Evolutionary conservation across 305 asterid species (phyloP).

Genomic region (Coffea humblotiana): DNA sequence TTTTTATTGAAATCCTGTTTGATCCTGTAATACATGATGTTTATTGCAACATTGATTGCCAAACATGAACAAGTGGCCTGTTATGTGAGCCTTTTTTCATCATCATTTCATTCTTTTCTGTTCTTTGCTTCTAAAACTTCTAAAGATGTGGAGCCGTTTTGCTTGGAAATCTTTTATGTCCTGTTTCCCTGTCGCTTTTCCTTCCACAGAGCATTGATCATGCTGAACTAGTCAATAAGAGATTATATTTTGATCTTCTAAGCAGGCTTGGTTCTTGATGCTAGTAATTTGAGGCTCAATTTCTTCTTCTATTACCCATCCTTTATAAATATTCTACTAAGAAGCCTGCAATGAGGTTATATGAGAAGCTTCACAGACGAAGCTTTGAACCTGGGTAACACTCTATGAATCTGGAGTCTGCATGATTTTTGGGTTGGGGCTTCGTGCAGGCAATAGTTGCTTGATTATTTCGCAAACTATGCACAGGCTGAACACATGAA

Average conservation of each 20-base stretch:
- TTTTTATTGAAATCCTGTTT: not conserved
- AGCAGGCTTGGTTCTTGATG: not conserved
- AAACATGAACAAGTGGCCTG: not conserved
- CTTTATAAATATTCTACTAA: not conserved
- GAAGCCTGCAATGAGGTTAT: not conserved
- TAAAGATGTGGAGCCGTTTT: not conserved
- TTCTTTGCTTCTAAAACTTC: not conserved
- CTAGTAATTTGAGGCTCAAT: not conserved
- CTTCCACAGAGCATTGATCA: not conserved
- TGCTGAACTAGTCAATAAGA: not conserved
- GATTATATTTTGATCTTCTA: not conserved
- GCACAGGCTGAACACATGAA: too few relatives aligned
- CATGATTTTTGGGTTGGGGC: not conserved
- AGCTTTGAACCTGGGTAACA: not conserved
- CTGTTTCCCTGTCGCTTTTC: not conserved
- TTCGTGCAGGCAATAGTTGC: not conserved
- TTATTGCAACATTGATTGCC: not conserved
- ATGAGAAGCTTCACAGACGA: not conserved
- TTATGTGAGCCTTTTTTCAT: not conserved
- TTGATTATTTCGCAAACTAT: not conserved
- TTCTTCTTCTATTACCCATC: not conserved
- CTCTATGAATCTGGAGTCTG: not conserved
- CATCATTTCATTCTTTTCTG: too few relatives aligned
- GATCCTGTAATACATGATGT: not conserved
- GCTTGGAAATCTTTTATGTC: not conserved